Base-by-base conservation (phyloP, 1,139 yeast species). In the Yamadazyma friedrichii region DNA sequence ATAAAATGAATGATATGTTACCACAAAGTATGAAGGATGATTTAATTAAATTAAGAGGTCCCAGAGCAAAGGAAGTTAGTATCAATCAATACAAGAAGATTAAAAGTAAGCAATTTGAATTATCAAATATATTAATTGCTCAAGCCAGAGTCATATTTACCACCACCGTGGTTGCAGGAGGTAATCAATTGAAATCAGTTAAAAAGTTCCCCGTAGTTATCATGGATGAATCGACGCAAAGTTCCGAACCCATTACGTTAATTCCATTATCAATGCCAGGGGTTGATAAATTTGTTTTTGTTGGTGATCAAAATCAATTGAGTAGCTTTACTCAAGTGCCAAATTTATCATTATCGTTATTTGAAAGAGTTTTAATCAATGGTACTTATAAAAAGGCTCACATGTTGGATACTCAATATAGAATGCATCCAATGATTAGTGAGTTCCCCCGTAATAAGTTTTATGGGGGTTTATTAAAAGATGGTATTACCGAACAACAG, bases 121-220 rank as follows among this genome's bases (percentile, higher is more conserved):
- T 75, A 35, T 65, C 78, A 5, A 74, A 73, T 40, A 69, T 72
- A 45, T 64, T 77, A 39, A 75, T 80, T 13, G 76, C 78, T 0
- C 87, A 82, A 57, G 85, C 87, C 0, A 78, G 80, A 50, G 84
- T 83, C 15, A 80, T 83, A 26, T 79, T 83, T 54, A 79, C 88
- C 2, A 83, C 91, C 1, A 80, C 86, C 2, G 86, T 82, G 26
- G 82, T 80, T 28, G 83, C 87, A 6, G 88, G 88, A 39, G 84
- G 87, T 3, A 74, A 76, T 35, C 80, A 77, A 51, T 64, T 83
- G 49, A 82, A 80, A 49, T 67, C 75, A 8, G 62, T 82, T 9
- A 65, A 70, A 28, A 76, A 74, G 46, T 58, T 81, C 42, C 88
- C 88, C 0, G 86, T 81, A 9, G 84, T 83, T 5, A 81, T 82